Evolutionary conservation across 257 asterid genomes (phyloP).

Genomic region (Lycium ferocissimum): DNA sequence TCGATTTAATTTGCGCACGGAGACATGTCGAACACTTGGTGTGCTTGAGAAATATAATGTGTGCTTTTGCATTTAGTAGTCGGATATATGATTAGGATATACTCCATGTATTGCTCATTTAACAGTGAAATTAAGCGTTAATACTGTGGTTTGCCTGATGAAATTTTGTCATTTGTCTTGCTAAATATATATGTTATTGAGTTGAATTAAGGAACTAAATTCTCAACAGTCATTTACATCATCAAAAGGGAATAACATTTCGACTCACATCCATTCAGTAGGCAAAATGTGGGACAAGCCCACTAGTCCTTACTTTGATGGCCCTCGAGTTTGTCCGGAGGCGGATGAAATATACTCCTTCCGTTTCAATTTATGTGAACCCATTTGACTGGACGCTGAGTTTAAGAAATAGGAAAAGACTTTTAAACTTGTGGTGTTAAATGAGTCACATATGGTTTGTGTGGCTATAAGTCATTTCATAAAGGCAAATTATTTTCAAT

Average conservation of each 20-base stretch:
- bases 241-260: not conserved
- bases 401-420: too few relatives aligned
- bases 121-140: not conserved
- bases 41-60: not conserved
- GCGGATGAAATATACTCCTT: too few relatives aligned
- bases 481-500: too few relatives aligned
- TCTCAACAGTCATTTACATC: not conserved
- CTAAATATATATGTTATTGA: not conserved
- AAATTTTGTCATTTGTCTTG: not conserved
- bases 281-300: not conserved
- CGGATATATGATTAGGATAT: too few relatives aligned
- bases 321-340: too few relatives aligned
- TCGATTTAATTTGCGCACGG: conserved; percentile 16
- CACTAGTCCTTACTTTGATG: not conserved
- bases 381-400: too few relatives aligned
- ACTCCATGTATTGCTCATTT: too few relatives aligned
- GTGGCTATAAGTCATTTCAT: too few relatives aligned
- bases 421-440: too few relatives aligned
- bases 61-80: not conserved
- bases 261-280: not conserved
- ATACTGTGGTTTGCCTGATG: not conserved
- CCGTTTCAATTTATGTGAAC: too few relatives aligned
- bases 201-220: not conserved
- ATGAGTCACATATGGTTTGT: too few relatives aligned
- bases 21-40: not conserved